Evolutionary conservation across 2,329 filamentous ascomycete genomes (phyloP).

Genomic region (Escovopsis weberi): DNA sequence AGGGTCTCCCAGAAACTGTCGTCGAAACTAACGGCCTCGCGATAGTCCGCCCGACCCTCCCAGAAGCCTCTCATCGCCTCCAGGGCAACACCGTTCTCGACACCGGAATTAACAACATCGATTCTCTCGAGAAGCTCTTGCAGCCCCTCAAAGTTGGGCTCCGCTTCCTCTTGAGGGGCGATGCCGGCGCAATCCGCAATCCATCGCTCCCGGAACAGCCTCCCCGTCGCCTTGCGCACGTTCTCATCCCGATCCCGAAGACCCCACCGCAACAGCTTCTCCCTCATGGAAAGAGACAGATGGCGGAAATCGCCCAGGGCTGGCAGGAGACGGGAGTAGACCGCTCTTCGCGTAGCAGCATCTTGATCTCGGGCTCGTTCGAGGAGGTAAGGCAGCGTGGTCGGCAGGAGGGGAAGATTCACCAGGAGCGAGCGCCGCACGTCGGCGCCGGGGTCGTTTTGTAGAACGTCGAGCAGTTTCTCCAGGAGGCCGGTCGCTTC

Average conservation of each 20-base stretch:
- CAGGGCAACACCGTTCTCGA: conserved; percentile 77
- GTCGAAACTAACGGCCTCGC: conserved; percentile 56
- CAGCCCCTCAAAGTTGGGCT: conserved; percentile 66
- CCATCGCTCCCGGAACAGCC: conserved; percentile 90
- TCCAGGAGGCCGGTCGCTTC: conserved; percentile 56
- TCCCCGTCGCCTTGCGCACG: conserved; percentile 80
- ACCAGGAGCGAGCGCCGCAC: conserved; percentile 77
- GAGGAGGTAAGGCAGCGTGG: conserved; percentile 72
- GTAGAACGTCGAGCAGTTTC: conserved; percentile 74
- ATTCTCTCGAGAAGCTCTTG: conserved; percentile 87
- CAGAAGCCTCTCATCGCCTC: conserved; percentile 96
- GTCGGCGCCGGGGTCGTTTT: conserved; percentile 89
- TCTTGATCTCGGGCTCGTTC: conserved; percentile 87
- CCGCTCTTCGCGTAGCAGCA: conserved; percentile 62
- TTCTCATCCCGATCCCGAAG: conserved; percentile 86
- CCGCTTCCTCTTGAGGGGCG: conserved; percentile 41
- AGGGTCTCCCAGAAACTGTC: conserved; percentile 69
- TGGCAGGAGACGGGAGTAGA: conserved; percentile 79
- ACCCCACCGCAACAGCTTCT: conserved; percentile 91
- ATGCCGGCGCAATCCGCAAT: conserved; percentile 82
- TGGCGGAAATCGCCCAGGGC: conserved; percentile 89
- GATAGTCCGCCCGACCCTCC: conserved; percentile 77
- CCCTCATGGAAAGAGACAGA: conserved; percentile 81
- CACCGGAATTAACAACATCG: conserved; percentile 79
- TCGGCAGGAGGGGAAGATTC: conserved; percentile 75